Evolutionary conservation across 106 monocot species (phyloP), one percentile per base, ranked within the genome.

Genomic region (Narthecium ossifragum): DNA sequence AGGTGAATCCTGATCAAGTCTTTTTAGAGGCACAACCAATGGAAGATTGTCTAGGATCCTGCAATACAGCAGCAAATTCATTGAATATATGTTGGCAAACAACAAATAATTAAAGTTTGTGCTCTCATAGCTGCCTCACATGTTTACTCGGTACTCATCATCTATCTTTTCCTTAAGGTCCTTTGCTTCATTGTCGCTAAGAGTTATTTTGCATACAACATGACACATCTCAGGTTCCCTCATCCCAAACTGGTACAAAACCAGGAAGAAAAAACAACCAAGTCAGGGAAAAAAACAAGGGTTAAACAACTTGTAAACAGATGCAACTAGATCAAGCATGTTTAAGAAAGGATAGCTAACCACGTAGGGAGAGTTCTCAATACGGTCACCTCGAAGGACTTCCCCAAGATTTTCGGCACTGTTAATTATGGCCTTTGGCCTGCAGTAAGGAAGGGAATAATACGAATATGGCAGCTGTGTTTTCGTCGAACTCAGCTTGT

Each of bases 21-120:
- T 84, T 84, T 60, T 70, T 20, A 84, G 69, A 50, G 96, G 86
- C 49, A 98, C 96, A 47, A 90, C 86, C 34, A 98, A 66, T 17
- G 96, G 90, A 43, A 98, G 83, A 61, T 98, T 98, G 63, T 98
- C 96, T 6, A 98, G 87, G 60, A 98, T 98, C 96, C 90, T 98
- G 76, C 41, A 21, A 61, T 8, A 50, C 25, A 50, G 21, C n/a
- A n/a, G n/a, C n/a, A n/a, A n/a, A n/a, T n/a, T n/a, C n/a, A n/a
- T n/a, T n/a, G n/a, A n/a, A n/a, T n/a, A n/a, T n/a, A n/a, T n/a
- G n/a, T n/a, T n/a, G n/a, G n/a, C n/a, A n/a, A n/a, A n/a, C n/a
- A n/a, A n/a, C n/a, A n/a, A n/a, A n/a, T n/a, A n/a, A n/a, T n/a
- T n/a, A n/a, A n/a, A n/a, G n/a, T n/a, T n/a, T n/a, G n/a, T n/a